These are phyloP conservation scores for Coemansia guatemalensis DNA, from an alignment of 192 early-diverging fungal genomes.

Conservation along the genomic window DNA sequence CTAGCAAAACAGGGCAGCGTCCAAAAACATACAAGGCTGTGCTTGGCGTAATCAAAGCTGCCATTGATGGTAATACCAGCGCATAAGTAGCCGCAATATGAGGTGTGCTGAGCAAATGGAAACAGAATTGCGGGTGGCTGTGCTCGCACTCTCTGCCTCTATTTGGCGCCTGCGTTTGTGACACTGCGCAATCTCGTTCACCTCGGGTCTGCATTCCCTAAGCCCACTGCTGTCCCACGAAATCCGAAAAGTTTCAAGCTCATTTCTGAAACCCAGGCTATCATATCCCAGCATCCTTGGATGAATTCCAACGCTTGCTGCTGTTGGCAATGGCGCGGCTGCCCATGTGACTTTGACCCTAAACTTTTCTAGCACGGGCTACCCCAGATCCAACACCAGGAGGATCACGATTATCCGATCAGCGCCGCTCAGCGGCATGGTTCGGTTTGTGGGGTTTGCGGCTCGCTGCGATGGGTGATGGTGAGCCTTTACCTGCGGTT, in stretches of 20 bases:
- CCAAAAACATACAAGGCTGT: not conserved
- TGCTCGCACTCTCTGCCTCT: not conserved
- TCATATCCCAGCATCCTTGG: not conserved
- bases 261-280: not conserved
- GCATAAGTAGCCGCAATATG: constrained; percentile 7
- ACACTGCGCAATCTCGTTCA: not conserved
- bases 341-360: not conserved
- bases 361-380: not conserved
- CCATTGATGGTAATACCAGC: constrained; percentile 8
- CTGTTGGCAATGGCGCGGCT: too few relatives aligned
- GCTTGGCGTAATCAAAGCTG: constrained; percentile 13
- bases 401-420: not conserved
- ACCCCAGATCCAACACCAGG: not conserved
- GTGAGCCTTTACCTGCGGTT: not conserved
- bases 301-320: not conserved
- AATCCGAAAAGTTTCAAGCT: not conserved
- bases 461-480: not conserved
- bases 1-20: constrained; percentile 7
- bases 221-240: not conserved
- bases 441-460: too few relatives aligned
- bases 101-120: not conserved
- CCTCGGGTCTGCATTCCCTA: not conserved
- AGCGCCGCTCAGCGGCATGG: not conserved
- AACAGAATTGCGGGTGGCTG: constrained; percentile 8
- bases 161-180: constrained; percentile 6